Evolutionary conservation across 345 rosid genomes (phyloP), one percentile per base, ranked within the genome.

Genomic region (Orychophragmus violaceus): DNA sequence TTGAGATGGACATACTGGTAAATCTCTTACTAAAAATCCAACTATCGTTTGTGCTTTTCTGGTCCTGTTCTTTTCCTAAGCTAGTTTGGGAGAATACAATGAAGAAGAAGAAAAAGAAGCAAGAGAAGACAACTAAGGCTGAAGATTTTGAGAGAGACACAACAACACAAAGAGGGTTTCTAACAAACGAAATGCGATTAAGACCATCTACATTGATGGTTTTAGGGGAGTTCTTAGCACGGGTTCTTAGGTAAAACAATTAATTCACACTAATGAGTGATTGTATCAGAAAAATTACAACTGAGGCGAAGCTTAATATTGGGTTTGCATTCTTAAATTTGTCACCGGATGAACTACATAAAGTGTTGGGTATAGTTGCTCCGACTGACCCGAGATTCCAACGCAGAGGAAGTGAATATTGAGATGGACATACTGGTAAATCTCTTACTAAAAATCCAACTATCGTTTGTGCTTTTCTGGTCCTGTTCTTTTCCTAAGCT

Each of bases 1-100:
- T 94, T 18, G 93, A 88, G 74, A 88, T 90, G 62, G 99, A 94
- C 77, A 79, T 78, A 57, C 89, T 86, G 94, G 92, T 87, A n/a
- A 42, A 24, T 39, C 49, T 63, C 37, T 29, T 27, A 42, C 49
- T 42, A 16, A 1, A 37, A 51, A n/a, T n/a, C n/a, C 70, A 36
- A 58, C 7, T 10, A 1, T 37, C 52, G 4, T 51, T n/a, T 3
- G 23, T 25, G 23, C 3, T 35, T 44, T 3, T 45, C 22, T 28
- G n/a, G 52, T 60, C 30, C n/a, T n/a, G n/a, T n/a, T n/a, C n/a
- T n/a, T n/a, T n/a, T n/a, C n/a, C n/a, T n/a, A n/a, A n/a, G n/a
- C n/a, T n/a, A n/a, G n/a, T n/a, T n/a, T n/a, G n/a, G n/a, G n/a
- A n/a, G n/a, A n/a, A n/a, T n/a, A n/a, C n/a, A n/a, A n/a, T n/a